Evolutionary conservation across 345 rosid species (phyloP), one percentile per base, ranked within the genome.

Genomic region (Linum usitatissimum): DNA sequence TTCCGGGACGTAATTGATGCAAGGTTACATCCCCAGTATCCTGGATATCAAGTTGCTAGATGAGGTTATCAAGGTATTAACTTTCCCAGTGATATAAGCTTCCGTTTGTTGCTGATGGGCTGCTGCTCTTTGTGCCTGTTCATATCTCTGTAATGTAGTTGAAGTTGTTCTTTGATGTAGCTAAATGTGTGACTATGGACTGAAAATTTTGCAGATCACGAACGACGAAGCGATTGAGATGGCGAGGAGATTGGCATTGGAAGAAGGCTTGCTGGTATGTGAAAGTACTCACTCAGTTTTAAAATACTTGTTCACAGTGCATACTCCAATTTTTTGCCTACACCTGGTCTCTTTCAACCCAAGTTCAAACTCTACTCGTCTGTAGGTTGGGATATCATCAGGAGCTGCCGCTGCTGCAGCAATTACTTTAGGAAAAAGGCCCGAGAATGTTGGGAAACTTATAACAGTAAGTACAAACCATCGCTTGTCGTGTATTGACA

Each of bases 351-450:
- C 15, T 45, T 12, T 45, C 51, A 45, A 9, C 10, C 51, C 15
- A 45, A 45, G 10, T 15, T 45, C 4, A 20, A 54, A 38, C 30
- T 59, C 31, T 20, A 13, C 28, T 21, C 31, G 53, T 30, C n/a
- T 63, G 36, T 71, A 88, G 98, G 98, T 88, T 34, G 98, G 98
- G 17, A 88, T 91, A 39, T 91, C 98, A 53, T 88, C 96, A 48
- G 96, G 98, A 77, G 98, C 98, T 0, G 98, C 98, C 10, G 92
- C 96, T 61, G 95, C 84, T n/a, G 96, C 96, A 15, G 95, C 98
- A 6, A 72, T 85, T 55, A 73, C 83, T 70, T 77, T 92, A 53
- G 98, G 89, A 9, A 84, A 75, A 76, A 82, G 96, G 74, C 86
- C 84, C 53, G 95, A 86, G 72, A 88, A 92, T 78, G 81, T 90